These are phyloP conservation scores for Pichia sporocuriosa DNA, from an alignment of 805 yeast species.

Conservation along the genomic window DNA sequence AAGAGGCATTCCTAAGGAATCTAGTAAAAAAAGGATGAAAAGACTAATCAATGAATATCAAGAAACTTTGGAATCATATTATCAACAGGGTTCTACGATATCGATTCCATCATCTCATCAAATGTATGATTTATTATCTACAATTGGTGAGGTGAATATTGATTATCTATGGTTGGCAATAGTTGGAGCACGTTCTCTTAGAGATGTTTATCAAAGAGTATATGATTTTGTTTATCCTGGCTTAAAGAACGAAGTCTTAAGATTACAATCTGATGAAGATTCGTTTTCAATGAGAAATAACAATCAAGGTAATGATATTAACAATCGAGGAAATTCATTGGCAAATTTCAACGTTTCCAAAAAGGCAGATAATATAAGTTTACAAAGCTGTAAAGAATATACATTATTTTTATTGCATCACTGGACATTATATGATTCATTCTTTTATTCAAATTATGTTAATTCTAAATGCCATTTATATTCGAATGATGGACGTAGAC, in stretches of 20 bases:
- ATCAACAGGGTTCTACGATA: slow-evolving; percentile 75
- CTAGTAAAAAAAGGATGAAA: slow-evolving; percentile 35
- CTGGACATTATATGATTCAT: slow-evolving; percentile 88
- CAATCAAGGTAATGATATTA: background rate
- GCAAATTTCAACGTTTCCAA: slow-evolving; percentile 21
- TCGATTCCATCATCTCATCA: slow-evolving; percentile 72
- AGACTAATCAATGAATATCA: slow-evolving; percentile 41
- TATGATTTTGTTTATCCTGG: slow-evolving; percentile 69
- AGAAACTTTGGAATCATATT: slow-evolving; percentile 62
- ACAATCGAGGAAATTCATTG: background rate
- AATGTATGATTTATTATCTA: slow-evolving; percentile 69
- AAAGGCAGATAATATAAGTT: slow-evolving; percentile 30
- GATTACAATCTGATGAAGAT: slow-evolving; percentile 40
- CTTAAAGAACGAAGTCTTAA: slow-evolving; percentile 72
- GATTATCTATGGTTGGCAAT: slow-evolving; percentile 80
- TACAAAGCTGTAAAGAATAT: slow-evolving; percentile 76
- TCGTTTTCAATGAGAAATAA: slow-evolving; percentile 5
- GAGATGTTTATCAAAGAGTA: slow-evolving; percentile 63
- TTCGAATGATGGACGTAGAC: slow-evolving; percentile 86
- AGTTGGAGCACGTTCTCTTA: slow-evolving; percentile 80
- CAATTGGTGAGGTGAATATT: slow-evolving; percentile 72
- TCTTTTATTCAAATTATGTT: slow-evolving; percentile 84
- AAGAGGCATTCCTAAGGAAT: slow-evolving; percentile 14
- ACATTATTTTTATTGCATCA: slow-evolving; percentile 81
- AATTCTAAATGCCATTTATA: slow-evolving; percentile 82